A percentile compares a stretch with the other conserved stretches of the same genome.
Evolutionary conservation across 306 rosid species (phyloP).

Genomic region (Acacia crassicarpa): DNA sequence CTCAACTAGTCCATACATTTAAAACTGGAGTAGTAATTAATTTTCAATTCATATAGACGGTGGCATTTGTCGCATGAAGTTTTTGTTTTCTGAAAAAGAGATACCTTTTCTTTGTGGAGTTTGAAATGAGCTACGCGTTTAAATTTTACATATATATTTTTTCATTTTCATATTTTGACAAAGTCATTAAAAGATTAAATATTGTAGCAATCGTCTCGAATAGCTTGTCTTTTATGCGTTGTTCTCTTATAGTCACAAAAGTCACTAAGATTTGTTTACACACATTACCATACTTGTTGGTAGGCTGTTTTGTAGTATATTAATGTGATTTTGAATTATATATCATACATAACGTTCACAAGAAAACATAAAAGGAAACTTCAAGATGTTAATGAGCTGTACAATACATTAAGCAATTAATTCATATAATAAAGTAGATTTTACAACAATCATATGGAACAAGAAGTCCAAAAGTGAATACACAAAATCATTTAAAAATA

Average conservation of each 20-base stretch:
- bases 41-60: background rate
- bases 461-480: background rate
- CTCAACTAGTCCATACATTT: too few species aligned
- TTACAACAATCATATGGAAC: background rate
- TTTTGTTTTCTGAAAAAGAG: background rate
- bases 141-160: too few species aligned
- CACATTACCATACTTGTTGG: slow-evolving; percentile 29
- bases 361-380: slow-evolving; percentile 30
- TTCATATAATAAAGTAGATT: background rate
- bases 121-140: background rate
- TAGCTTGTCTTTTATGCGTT: slow-evolving; percentile 9
- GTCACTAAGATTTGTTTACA: slow-evolving; percentile 23
- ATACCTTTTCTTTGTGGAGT: background rate
- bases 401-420: background rate
- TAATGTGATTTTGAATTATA: background rate
- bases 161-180: background rate
- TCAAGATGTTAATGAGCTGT: slow-evolving; percentile 32
- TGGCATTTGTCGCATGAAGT: background rate
- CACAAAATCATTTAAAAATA: background rate
- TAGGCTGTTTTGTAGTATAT: slow-evolving; percentile 12
- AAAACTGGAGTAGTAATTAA: background rate
- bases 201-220: slow-evolving; percentile 28
- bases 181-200: background rate
- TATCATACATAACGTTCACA: slow-evolving; percentile 13
- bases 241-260: slow-evolving; percentile 25